phyloP scores from a whole-genome alignment of 805 yeast species.

The Yarrowia sp. region DNA sequence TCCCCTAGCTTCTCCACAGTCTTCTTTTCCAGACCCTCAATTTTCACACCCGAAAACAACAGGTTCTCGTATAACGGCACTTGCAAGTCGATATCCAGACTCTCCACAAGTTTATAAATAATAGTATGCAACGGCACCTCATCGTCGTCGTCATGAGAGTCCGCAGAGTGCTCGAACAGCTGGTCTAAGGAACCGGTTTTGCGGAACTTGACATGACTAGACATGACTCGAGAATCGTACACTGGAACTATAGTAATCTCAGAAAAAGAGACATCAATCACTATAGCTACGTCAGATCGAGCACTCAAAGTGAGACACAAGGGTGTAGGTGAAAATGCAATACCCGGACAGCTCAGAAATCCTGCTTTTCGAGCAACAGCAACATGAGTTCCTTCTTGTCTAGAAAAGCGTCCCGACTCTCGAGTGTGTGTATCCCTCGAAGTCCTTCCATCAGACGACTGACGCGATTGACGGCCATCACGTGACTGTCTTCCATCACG shows the following conservation, averaged over 20 bases:
- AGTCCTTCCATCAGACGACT: background rate
- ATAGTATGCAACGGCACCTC: slow-evolving; percentile 23
- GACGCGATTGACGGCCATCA: background rate
- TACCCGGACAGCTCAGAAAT: slow-evolving; percentile 4
- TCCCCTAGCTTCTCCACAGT: background rate
- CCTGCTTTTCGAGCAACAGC: slow-evolving; percentile 6
- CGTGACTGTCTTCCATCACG: slow-evolving; percentile 15
- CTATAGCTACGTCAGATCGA: slow-evolving; percentile 15
- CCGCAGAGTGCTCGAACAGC: slow-evolving; percentile 7
- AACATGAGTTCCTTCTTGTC: background rate
- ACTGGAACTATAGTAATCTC: slow-evolving; percentile 25
- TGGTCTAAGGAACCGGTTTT: background rate
- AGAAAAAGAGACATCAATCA: background rate
- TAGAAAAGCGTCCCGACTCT: slow-evolving; percentile 6
- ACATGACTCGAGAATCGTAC: slow-evolving; percentile 23
- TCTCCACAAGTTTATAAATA: slow-evolving; percentile 11
- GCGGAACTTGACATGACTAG: slow-evolving; percentile 17
- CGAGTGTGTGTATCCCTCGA: background rate
- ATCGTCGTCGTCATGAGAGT: slow-evolving; percentile 28
- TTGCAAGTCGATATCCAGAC: slow-evolving; percentile 16
- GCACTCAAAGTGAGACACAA: slow-evolving; percentile 32
- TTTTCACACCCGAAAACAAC: background rate
- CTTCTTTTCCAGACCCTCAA: background rate
- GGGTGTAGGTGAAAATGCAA: slow-evolving; percentile 22
- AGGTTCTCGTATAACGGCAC: slow-evolving; percentile 23